Base-by-base conservation (phyloP, 371 early-diverging fungal genomes). In the Blakeslea trispora region DNA sequence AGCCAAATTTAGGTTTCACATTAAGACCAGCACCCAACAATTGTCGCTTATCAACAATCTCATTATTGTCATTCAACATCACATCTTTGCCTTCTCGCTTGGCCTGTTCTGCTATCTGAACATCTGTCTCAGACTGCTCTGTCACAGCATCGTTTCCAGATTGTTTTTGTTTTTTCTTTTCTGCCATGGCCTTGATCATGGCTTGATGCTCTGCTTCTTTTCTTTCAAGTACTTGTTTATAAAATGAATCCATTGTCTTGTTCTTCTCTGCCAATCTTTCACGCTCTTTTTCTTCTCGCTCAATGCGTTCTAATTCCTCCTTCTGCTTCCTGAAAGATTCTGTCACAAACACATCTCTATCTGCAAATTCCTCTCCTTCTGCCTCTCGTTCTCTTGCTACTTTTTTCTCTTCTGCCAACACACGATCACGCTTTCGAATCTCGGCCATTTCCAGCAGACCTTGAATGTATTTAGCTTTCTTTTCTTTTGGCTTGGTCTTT, bases 321-420 rank as follows among this genome's bases (percentile, higher is more conserved):
- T 88, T 84, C 53, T 90, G 88, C 55, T 87, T 81, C 74, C 87
- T 90, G 64, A 87, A 93, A 8, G 92, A 88, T 31, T 82, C 81
- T 0, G 97, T 97, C 32, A 93, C 88, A 69, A 96, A 94, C 41
- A 80, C 84, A 61, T 96, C 96, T 69, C 90, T 93, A 68, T 73
- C 81, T 1, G 73, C 71, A 60, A 71, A 77, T 48, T 69, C 77
- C 1, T 81, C 82, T 1, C 82, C 82, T 60, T 81, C 82, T 10
- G 71, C 78, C 40, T 79, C 81, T 52, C 76, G 68, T 40, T 95
- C 95, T 49, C 88, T 81, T 49, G 90, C 89, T 5, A 92, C 64
- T 54, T 88, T 87, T 46, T 84, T 81, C 54, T 95, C 93, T 60
- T 91, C 87, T 11, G 88, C 94, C 11, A 88, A 74, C 49, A 91